These are phyloP conservation scores for Gliomastix tumulicola DNA, from an alignment of 2,329 filamentous ascomycete species.

Conservation along the genomic window DNA sequence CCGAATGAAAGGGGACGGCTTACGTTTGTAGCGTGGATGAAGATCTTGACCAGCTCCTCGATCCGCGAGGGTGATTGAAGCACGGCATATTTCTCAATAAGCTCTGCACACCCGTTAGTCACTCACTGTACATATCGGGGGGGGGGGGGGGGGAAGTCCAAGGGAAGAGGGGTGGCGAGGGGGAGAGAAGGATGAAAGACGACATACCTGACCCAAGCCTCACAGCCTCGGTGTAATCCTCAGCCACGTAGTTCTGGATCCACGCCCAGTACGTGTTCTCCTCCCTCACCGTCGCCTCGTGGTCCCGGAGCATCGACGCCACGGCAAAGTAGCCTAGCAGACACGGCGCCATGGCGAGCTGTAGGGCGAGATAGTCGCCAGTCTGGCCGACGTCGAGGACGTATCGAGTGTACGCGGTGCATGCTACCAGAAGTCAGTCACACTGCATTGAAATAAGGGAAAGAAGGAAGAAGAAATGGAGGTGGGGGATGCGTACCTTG, in stretches of 20 bases:
- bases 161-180: slow-evolving; percentile 1
- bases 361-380: slow-evolving; percentile 81
- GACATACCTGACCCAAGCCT: slow-evolving; percentile 58
- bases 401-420: slow-evolving; percentile 76
- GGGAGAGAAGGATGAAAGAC: not conserved
- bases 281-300: slow-evolving; percentile 50
- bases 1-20: slow-evolving; percentile 18
- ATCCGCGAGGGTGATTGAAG: slow-evolving; percentile 67
- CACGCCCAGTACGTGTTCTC: slow-evolving; percentile 81
- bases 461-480: not conserved
- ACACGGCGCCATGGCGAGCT: slow-evolving; percentile 79
- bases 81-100: slow-evolving; percentile 70
- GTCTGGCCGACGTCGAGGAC: slow-evolving; percentile 84
- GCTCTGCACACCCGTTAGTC: too few relatives aligned
- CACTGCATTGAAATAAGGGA: slow-evolving; percentile 2
- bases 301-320: slow-evolving; percentile 61
- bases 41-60: slow-evolving; percentile 78
- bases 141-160: not conserved
- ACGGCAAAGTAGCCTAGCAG: slow-evolving; percentile 83
- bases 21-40: slow-evolving; percentile 80
- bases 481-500: slow-evolving; percentile 46
- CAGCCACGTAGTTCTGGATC: slow-evolving; percentile 82
- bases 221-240: slow-evolving; percentile 72
- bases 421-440: slow-evolving; percentile 37
- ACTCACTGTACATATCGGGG: too few relatives aligned